phyloP scores from a whole-genome alignment of 2,329 filamentous ascomycete species.

The Pyricularia sp. region DNA sequence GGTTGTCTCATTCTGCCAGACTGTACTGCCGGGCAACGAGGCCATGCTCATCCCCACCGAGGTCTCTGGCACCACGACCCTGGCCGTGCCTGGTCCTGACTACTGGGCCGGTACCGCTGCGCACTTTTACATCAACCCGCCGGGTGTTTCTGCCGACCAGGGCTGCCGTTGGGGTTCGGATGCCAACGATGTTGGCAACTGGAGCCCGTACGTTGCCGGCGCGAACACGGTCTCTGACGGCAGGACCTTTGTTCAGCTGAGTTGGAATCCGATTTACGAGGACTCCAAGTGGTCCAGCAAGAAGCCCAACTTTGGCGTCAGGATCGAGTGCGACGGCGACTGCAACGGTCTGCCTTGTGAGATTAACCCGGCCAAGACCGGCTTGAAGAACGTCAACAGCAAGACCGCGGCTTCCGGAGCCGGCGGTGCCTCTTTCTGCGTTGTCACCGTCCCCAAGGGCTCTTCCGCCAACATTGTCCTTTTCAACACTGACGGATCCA shows the following conservation, averaged over 20 bases:
- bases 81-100: constrained; percentile 59
- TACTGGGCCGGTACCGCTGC: constrained; percentile 69
- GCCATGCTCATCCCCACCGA: constrained; percentile 76
- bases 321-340: constrained; percentile 56
- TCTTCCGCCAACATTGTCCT: constrained; percentile 59
- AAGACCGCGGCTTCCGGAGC: constrained; percentile 47
- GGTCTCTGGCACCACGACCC: constrained; percentile 42
- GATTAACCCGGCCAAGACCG: constrained; percentile 51
- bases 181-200: constrained; percentile 59
- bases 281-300: constrained; percentile 41
- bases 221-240: constrained; percentile 59
- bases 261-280: constrained; percentile 69
- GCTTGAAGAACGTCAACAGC: constrained; percentile 50
- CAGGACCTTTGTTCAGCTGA: constrained; percentile 64
- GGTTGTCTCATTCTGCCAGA: constrained; percentile 66
- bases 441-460: constrained; percentile 64
- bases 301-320: constrained; percentile 57
- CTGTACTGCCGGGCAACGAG: constrained; percentile 69
- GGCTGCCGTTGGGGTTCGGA: constrained; percentile 66
- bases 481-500: constrained; percentile 35
- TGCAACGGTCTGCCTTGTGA: constrained; percentile 70
- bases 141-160: constrained; percentile 47
- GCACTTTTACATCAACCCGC: constrained; percentile 74
- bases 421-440: constrained; percentile 62
- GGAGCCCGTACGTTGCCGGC: constrained; percentile 68